A percentile compares a stretch with the other conserved stretches of the same genome.
These are phyloP conservation scores for Curvularia verruculosa DNA, from an alignment of 2,329 filamentous ascomycete genomes.

Conservation along the genomic window DNA sequence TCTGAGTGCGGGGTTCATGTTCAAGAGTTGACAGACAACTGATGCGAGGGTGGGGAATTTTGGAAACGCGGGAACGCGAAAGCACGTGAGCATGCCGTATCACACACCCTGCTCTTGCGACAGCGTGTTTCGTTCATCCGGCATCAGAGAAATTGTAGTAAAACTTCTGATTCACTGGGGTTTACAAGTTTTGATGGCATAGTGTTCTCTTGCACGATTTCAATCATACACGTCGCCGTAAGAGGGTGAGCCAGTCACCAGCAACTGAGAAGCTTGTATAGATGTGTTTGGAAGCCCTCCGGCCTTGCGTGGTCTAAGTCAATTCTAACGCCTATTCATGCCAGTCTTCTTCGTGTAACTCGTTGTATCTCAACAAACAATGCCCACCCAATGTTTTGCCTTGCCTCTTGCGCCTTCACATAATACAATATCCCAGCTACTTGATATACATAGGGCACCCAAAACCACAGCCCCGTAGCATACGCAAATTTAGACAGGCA, in stretches of 20 bases:
- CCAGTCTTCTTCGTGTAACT: not conserved
- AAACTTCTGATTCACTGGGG: not conserved
- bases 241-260: not conserved
- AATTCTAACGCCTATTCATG: not conserved
- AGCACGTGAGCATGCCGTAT: constrained; percentile 20
- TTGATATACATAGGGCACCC: not conserved
- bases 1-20: not conserved
- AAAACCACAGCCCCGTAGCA: not conserved
- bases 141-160: not conserved
- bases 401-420: constrained; percentile 1
- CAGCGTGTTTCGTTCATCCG: not conserved
- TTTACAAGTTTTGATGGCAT: not conserved
- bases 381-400: not conserved
- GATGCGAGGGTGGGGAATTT: constrained; percentile 13
- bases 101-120: not conserved
- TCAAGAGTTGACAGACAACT: not conserved
- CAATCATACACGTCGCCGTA: not conserved
- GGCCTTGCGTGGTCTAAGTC: not conserved
- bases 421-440: constrained; percentile 4
- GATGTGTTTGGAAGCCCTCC: not conserved
- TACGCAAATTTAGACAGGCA: constrained; percentile 16
- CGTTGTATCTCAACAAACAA: not conserved
- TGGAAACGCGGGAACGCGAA: constrained; percentile 25
- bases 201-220: not conserved
- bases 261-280: not conserved